These are phyloP conservation scores for Pythium scleroteichum DNA, from an alignment of 352 stramenopile species.

Conservation along the genomic window DNA sequence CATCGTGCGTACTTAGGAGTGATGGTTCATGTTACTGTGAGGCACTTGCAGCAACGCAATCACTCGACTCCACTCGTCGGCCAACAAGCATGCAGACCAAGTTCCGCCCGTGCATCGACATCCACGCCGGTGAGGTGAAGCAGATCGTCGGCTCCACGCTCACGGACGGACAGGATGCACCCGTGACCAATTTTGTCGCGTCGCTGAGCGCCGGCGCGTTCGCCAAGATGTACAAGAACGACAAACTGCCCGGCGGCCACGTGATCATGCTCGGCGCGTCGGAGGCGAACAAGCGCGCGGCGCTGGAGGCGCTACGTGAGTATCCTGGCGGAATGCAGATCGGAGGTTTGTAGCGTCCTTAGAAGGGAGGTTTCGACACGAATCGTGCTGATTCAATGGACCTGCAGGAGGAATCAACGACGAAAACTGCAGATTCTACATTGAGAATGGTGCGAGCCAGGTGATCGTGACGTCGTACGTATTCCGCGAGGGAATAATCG, in stretches of 20 bases:
- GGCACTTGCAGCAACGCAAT: constrained; percentile 22
- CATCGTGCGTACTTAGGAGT: constrained; percentile 15
- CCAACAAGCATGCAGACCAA: constrained; percentile 66
- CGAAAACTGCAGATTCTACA: constrained; percentile 93
- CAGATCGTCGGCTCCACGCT: constrained; percentile 99
- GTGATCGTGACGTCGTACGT: constrained; percentile 98
- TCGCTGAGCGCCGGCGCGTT: constrained; percentile 71
- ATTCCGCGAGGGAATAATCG: constrained; percentile 93
- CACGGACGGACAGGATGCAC: constrained; percentile 72
- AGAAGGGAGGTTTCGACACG: too few relatives aligned
- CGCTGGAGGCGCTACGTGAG: constrained; percentile 77
- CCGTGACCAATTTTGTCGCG: constrained; percentile 94
- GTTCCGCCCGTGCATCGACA: constrained; percentile 98
- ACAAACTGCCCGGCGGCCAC: constrained; percentile 93
- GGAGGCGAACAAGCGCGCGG: constrained; percentile 90
- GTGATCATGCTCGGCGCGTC: constrained; percentile 98
- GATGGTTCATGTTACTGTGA: constrained; percentile 20
- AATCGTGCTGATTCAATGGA: background rate
- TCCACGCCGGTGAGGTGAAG: constrained; percentile 97
- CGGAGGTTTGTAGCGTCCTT: constrained; percentile 61
- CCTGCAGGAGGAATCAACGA: constrained; percentile 83
- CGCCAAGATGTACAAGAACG: constrained; percentile 90
- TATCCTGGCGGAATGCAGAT: constrained; percentile 95
- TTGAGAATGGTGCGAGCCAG: constrained; percentile 95
- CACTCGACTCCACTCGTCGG: constrained; percentile 16